Base-by-base conservation (phyloP, 2,329 filamentous ascomycete genomes). In the Cryphonectria japonica region DNA sequence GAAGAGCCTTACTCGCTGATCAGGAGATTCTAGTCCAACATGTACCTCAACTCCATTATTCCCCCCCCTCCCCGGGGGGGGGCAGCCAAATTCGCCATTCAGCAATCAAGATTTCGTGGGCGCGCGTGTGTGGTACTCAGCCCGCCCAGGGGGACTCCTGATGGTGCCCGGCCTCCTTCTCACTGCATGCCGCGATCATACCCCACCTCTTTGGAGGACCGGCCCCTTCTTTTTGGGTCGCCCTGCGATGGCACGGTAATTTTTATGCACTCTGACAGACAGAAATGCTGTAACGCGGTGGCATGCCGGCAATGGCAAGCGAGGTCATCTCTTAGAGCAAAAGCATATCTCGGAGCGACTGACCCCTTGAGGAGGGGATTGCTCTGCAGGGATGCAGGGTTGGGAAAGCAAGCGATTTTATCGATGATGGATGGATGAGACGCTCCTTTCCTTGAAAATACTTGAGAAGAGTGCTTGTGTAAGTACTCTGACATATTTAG, bases 221-320 rank as follows among this genome's bases (percentile, higher is more conserved):
- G 6, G 14, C 29, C 13, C 9, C 54, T 11, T 59, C 29, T 14
- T 32, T 32, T 14, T 59, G 13, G 4, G 54, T 32, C 54, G 5
- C 54, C 14, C 54, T 59, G 54, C 29, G 29, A 32, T 59, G 54
- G 54, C 26, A 59, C 54, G 6, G 26, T 59, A 19, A 19, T 39
- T 39, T 7, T 57, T 32, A 59, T 34, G 54, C 54, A 59, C 5
- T 16, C 29, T 7, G 29, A 34, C 52, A 16, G 29, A 34, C 52
- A 19, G 3, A 59, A 59, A 34, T 59, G 14, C 29, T 59, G 2
- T 34, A 32, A 59, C 2, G 26, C 29, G 14, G 26, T 59, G 16
- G 26, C 54, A 59, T 59, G 54, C 54, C 54, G 54, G 54, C 54
- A 59, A 32, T 59, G 54, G 29, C 29, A 59, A 34, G 54, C 26